Percentiles rank a stretch among this genome's conserved stretches.
phyloP scores from a whole-genome alignment of 352 stramenopile species.

The Discostella stelligera region DNA sequence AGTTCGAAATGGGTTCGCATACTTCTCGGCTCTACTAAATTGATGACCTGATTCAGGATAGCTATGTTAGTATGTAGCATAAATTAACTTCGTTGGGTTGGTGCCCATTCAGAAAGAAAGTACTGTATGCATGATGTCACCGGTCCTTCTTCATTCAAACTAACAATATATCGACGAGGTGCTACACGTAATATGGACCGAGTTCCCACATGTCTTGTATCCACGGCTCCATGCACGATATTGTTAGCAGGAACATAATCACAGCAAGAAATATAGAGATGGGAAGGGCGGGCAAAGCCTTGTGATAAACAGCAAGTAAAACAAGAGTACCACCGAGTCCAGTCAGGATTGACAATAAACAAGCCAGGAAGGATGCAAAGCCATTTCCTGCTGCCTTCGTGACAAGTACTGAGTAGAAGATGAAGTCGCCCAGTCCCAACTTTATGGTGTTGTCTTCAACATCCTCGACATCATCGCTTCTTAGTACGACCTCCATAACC shows the following conservation, averaged over 20 bases:
- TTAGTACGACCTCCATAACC: conserved; percentile 39
- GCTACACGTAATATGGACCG: conserved; percentile 65
- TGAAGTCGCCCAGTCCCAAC: conserved; percentile 90
- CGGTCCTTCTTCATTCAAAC: not conserved
- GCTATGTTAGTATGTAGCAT: not conserved
- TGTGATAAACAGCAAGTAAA: conserved; percentile 89
- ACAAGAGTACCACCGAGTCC: conserved; percentile 89
- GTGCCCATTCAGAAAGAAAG: too few species aligned
- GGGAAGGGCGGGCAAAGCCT: conserved; percentile 90
- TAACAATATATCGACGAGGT: too few species aligned
- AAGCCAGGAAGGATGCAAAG: conserved; percentile 90
- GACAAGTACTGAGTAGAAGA: conserved; percentile 97
- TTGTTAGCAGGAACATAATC: conserved; percentile 78
- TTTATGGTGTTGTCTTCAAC: conserved; percentile 85
- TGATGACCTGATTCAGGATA: not conserved
- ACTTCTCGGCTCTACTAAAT: too few species aligned
- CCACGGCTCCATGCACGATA: conserved; percentile 73
- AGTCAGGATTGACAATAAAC: conserved; percentile 91
- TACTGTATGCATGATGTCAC: not conserved
- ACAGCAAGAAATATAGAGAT: conserved; percentile 92
- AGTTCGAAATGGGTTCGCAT: too few species aligned
- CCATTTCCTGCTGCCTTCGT: conserved; percentile 93
- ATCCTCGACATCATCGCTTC: conserved; percentile 43
- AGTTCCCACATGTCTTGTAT: conserved; percentile 50
- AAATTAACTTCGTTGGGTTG: not conserved